Base-by-base conservation (phyloP, 2,329 filamentous ascomycete species). In the Drechslerella coelobrocha region DNA sequence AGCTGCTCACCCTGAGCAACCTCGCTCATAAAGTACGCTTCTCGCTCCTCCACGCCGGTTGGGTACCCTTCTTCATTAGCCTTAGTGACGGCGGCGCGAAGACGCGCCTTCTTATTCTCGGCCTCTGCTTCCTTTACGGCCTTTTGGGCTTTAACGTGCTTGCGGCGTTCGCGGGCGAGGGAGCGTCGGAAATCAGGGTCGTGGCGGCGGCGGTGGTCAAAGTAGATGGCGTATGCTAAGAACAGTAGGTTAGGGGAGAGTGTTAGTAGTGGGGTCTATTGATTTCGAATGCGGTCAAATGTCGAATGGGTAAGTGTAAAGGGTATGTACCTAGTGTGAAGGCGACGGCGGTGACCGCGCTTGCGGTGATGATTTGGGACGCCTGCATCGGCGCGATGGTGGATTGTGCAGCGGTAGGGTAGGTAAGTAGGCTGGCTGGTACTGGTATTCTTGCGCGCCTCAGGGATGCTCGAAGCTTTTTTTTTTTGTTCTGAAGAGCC, bases 1-100 rank as follows among this genome's bases (percentile, higher is more conserved):
- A 97, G 84, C 61, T 85, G 81, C 84, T 99, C 94, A 78, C 94
- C 94, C 78, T 87, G 84, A 76, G 92, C 90, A 74, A 99, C 92
- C 81, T 96, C 91, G 79, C 91, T 88, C 86, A 97, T 96, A 82
- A 99, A 99, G 83, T 91, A 99, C 72, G 87, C 86, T 83, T 99
- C 94, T 79, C 91, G 92, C 83, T 96, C 92, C 79, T 97, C 93
- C 34, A 93, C 87, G 77, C 92, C 91, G 45, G 85, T 84, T 52
- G 94, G 94, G 84, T 96, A 97, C 63, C 93, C 94, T 80, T 96
- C 92, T 17, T 68, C 55, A 59, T 76, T 73, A 66, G 90, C 89
- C 82, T 92, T 90, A 76, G 92, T 91, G 52, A 97, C 89, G 56
- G 86, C 87, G 63, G 81, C 80, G 80, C 88, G 89, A 81, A 99